A percentile compares a stretch with the other conserved stretches of the same genome.
Evolutionary conservation across 2,329 filamentous ascomycete species (phyloP).

Genomic region (Rhynchosporium agropyri): DNA sequence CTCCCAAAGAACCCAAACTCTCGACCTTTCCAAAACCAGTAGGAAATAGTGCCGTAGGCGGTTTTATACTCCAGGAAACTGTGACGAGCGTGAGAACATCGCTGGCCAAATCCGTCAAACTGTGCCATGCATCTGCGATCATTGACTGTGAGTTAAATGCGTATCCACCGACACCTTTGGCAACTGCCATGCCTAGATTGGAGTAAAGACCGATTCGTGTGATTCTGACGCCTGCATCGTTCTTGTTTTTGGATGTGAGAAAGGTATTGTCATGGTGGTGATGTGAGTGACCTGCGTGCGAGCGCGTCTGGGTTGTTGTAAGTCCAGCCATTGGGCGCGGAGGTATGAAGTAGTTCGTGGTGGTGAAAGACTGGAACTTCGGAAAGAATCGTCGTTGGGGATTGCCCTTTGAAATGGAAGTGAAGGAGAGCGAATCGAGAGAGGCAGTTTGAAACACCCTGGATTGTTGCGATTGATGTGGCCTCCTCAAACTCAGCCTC

Average conservation of each 20-base stretch:
- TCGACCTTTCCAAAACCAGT: slow-evolving; percentile 97
- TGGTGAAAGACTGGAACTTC: slow-evolving; percentile 33
- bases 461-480: slow-evolving; percentile 40
- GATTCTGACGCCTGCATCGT: slow-evolving; percentile 91
- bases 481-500: slow-evolving; percentile 39
- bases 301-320: slow-evolving; percentile 40
- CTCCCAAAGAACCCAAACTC: slow-evolving; percentile 88
- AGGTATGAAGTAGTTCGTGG: slow-evolving; percentile 23
- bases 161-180: slow-evolving; percentile 90
- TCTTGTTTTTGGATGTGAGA: slow-evolving; percentile 78
- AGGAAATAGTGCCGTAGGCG: slow-evolving; percentile 81
- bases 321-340: slow-evolving; percentile 40
- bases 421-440: slow-evolving; percentile 29
- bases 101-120: slow-evolving; percentile 90
- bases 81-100: slow-evolving; percentile 93
- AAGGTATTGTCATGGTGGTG: slow-evolving; percentile 83
- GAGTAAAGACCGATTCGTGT: slow-evolving; percentile 86
- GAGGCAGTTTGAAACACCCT: slow-evolving; percentile 40
- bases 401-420: slow-evolving; percentile 30
- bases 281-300: slow-evolving; percentile 59
- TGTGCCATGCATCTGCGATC: slow-evolving; percentile 93
- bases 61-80: slow-evolving; percentile 88
- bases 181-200: slow-evolving; percentile 92
- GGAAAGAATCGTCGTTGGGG: slow-evolving; percentile 34
- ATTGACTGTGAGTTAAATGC: slow-evolving; percentile 93